Percentiles rank a stretch among this genome's conserved stretches.
Evolutionary conservation across 2,329 filamentous ascomycete species (phyloP).

Genomic region (Xylaria sp.): DNA sequence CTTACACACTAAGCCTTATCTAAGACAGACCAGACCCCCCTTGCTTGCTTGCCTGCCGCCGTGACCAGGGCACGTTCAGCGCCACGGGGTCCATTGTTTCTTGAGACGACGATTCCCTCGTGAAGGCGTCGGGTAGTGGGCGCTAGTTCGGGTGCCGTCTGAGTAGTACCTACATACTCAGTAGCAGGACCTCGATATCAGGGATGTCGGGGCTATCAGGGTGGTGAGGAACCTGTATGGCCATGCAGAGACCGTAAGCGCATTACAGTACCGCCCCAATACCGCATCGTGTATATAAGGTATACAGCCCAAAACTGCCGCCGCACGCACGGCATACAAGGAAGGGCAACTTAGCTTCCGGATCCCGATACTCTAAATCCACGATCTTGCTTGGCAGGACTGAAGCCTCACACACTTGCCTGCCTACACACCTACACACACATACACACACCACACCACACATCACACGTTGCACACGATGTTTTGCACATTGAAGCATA

Average conservation of each 20-base stretch:
- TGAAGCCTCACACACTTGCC: background rate
- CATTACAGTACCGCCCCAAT: background rate
- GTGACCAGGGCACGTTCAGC: constrained; percentile 14
- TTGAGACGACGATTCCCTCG: constrained; percentile 30
- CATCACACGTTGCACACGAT: constrained; percentile 15
- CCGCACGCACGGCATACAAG: constrained; percentile 30
- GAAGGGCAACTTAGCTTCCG: constrained; percentile 24
- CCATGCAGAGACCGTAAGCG: constrained; percentile 17
- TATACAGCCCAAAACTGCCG: constrained; percentile 28
- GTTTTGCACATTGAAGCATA: constrained; percentile 40
- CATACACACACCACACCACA: background rate
- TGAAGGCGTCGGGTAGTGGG: constrained; percentile 23
- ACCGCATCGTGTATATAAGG: constrained; percentile 30
- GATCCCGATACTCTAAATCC: constrained; percentile 29
- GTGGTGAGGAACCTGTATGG: constrained; percentile 25
- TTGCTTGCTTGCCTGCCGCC: constrained; percentile 33
- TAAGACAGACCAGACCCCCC: constrained; percentile 27
- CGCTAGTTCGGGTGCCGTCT: background rate
- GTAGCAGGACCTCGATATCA: background rate
- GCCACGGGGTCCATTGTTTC: constrained; percentile 26
- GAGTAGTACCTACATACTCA: too few relatives aligned
- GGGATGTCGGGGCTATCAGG: background rate
- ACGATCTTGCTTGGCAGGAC: constrained; percentile 21
- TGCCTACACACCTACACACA: background rate
- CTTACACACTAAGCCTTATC: constrained; percentile 37